Evolutionary conservation across 2,329 filamentous ascomycete genomes (phyloP).

Genomic region (Fusarium nygamai): DNA sequence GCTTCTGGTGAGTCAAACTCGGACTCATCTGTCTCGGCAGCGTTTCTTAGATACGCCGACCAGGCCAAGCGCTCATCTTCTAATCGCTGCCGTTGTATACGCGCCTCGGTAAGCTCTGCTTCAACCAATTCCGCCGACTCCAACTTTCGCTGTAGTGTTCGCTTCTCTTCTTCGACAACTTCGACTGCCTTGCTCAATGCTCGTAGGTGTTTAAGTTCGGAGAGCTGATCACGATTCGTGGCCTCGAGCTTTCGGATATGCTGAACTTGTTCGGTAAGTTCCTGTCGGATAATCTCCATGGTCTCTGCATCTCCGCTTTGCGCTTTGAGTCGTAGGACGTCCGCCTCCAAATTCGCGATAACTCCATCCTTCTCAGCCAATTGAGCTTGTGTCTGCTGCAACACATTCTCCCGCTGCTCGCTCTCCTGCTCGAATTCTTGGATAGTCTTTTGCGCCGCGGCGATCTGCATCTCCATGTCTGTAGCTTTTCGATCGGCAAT

Average conservation of each 20-base stretch:
- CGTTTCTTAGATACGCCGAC: conserved; percentile 83
- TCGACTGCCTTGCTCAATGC: conserved; percentile 88
- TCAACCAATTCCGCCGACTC: conserved; percentile 79
- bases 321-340: conserved; percentile 84
- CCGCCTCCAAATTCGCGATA: conserved; percentile 81
- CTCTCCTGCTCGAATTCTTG: conserved; percentile 70
- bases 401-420: conserved; percentile 62
- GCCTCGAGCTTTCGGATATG: conserved; percentile 88
- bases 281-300: conserved; percentile 83
- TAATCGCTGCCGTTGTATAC: conserved; percentile 83
- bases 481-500: conserved; percentile 63
- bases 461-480: conserved; percentile 64
- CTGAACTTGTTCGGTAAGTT: conserved; percentile 90
- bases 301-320: conserved; percentile 89
- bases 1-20: conserved; percentile 91
- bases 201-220: conserved; percentile 83
- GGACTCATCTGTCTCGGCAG: conserved; percentile 67
- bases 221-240: conserved; percentile 79
- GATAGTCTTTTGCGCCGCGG: conserved; percentile 57
- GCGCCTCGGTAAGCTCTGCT: conserved; percentile 79
- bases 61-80: conserved; percentile 90
- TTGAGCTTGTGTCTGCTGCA: conserved; percentile 72
- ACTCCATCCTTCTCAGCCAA: conserved; percentile 74
- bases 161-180: conserved; percentile 95
- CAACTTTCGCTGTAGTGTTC: conserved; percentile 79